Evolutionary conservation across 2,329 filamentous ascomycete genomes (phyloP).

Genomic region (Hymenoscyphus linearis): DNA sequence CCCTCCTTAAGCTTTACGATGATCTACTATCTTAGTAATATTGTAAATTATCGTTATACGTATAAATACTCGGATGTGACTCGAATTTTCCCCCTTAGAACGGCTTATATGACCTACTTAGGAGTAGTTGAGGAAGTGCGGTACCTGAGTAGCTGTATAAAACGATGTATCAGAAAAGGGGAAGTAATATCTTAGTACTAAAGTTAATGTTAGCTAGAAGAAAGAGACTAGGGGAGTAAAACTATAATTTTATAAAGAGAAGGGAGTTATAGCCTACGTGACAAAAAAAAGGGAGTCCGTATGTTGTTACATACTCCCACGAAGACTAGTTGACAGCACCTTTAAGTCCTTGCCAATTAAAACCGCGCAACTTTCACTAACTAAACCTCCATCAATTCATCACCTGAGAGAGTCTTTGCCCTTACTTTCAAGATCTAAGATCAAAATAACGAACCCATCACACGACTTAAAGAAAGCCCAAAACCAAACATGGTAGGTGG

Average conservation of each 20-base stretch:
- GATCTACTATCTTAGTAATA: background rate
- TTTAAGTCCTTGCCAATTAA: too few relatives aligned
- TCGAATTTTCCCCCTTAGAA: background rate
- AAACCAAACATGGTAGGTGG: background rate
- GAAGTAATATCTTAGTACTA: background rate
- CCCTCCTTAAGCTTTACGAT: background rate
- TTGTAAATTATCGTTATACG: background rate
- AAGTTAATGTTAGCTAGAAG: too few relatives aligned
- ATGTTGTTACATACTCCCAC: too few relatives aligned
- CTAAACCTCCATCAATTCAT: background rate
- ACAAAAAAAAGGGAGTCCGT: too few relatives aligned
- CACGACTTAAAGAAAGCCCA: background rate
- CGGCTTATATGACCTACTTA: background rate
- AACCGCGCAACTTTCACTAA: too few relatives aligned
- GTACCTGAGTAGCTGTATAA: background rate
- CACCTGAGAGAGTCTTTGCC: background rate
- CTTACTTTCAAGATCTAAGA: background rate
- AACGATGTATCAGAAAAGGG: background rate
- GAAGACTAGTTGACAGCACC: too few relatives aligned
- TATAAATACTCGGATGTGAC: background rate
- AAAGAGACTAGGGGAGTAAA: too few relatives aligned
- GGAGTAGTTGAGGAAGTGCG: background rate
- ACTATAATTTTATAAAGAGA: too few relatives aligned
- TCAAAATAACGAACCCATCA: background rate
- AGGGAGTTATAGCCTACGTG: too few relatives aligned